phyloP scores from a whole-genome alignment of 805 yeast genomes.

The Candida alai region DNA sequence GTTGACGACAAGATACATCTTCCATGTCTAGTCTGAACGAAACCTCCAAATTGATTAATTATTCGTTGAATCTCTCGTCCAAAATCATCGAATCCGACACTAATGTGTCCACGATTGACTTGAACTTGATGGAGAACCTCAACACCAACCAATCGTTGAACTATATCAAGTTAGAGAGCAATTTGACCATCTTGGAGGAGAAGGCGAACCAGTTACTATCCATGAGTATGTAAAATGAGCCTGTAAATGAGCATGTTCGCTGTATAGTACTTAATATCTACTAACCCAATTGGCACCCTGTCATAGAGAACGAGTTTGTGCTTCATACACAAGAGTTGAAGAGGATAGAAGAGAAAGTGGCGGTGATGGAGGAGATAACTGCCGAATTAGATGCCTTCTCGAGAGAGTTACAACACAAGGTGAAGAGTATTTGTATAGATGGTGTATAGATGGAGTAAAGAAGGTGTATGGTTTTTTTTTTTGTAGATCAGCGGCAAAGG shows the following conservation, averaged over 20 bases:
- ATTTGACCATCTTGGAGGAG: conserved; percentile 39
- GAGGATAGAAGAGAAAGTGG: conserved; percentile 32
- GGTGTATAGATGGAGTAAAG: background rate
- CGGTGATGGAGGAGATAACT: conserved; percentile 42
- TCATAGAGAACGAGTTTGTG: conserved; percentile 24
- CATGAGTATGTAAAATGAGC: conserved; percentile 18
- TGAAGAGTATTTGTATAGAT: conserved; percentile 1
- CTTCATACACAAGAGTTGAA: conserved; percentile 19
- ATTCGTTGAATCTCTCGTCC: conserved; percentile 27
- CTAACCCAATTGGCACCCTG: conserved; percentile 7
- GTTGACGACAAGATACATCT: background rate
- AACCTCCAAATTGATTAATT: conserved; percentile 23
- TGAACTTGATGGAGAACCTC: conserved; percentile 49
- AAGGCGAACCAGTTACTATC: conserved; percentile 29
- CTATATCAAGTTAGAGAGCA: conserved; percentile 42
- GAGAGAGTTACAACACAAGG: conserved; percentile 48
- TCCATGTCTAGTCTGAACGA: conserved; percentile 29
- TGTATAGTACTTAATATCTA: conserved; percentile 3
- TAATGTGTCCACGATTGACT: conserved; percentile 38
- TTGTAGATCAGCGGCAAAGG: no score
- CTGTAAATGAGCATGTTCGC: background rate
- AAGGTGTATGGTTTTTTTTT: background rate
- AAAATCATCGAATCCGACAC: conserved; percentile 38
- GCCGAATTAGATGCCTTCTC: conserved; percentile 63
- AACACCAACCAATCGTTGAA: conserved; percentile 58